A percentile compares a stretch with the other conserved stretches of the same genome.
phyloP scores from a whole-genome alignment of 1,139 yeast species.

The Groenewaldozyma auringiensis region DNA sequence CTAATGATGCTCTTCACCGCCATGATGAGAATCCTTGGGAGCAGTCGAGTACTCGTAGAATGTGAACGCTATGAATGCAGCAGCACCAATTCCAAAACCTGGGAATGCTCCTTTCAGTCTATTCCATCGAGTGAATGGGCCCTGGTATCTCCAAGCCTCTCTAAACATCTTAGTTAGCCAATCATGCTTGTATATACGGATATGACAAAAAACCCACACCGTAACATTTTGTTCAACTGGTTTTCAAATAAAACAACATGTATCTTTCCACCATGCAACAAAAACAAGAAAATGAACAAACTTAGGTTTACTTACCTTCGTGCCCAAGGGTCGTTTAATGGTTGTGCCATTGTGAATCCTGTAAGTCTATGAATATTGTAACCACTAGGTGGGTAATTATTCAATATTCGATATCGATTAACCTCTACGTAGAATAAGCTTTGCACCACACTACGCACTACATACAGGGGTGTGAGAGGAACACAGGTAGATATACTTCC shows the following conservation, averaged over 20 bases:
- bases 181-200: background rate
- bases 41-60: slow-evolving; percentile 44
- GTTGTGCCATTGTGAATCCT: slow-evolving; percentile 23
- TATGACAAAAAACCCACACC: too few relatives aligned
- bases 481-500: too few relatives aligned
- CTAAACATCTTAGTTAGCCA: slow-evolving; percentile 30
- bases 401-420: too few relatives aligned
- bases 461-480: too few relatives aligned
- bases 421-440: too few relatives aligned
- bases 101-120: slow-evolving; percentile 73
- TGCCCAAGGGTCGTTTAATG: slow-evolving; percentile 42
- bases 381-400: too few relatives aligned
- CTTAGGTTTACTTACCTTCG: slow-evolving; percentile 32
- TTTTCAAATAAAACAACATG: too few relatives aligned
- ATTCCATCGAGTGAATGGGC: slow-evolving; percentile 65
- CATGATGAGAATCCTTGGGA: slow-evolving; percentile 11
- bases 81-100: slow-evolving; percentile 74
- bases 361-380: too few relatives aligned
- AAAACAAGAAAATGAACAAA: too few relatives aligned
- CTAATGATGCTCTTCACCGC: slow-evolving; percentile 1
- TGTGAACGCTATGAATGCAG: slow-evolving; percentile 61
- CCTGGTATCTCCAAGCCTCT: slow-evolving; percentile 90
- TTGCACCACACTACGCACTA: too few relatives aligned
- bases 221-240: too few relatives aligned
- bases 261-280: too few relatives aligned